Conservation (phyloP, 805 yeast species). For the Saturnispora bothae region DNA sequence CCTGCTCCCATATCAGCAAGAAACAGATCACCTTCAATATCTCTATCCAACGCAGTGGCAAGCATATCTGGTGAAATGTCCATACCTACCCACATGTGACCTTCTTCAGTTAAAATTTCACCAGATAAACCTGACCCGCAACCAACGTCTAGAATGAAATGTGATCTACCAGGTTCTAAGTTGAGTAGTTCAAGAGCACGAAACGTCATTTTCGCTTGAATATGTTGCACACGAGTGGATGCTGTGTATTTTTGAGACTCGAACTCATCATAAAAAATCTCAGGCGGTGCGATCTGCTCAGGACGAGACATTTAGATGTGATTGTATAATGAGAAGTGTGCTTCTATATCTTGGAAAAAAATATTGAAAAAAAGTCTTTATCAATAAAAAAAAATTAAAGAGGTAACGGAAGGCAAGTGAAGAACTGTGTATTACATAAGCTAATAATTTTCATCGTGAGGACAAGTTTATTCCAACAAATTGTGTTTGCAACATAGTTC, state of each 20-base stretch:
- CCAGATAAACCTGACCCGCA: constrained; percentile 97
- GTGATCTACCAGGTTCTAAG: constrained; percentile 49
- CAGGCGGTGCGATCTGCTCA: constrained; percentile 94
- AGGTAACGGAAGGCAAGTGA: no score
- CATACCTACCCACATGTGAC: constrained; percentile 91
- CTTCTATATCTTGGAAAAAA: no score
- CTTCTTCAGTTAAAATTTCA: constrained; percentile 87
- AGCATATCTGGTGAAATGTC: constrained; percentile 95
- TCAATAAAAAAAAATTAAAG: neutral
- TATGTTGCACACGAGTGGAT: constrained; percentile 94
- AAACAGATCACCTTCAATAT: constrained; percentile 86
- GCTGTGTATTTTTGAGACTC: constrained; percentile 87
- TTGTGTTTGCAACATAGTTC: no score
- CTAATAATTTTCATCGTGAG: no score
- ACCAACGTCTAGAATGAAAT: constrained; percentile 80
- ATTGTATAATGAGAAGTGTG: no score
- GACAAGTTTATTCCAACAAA: no score
- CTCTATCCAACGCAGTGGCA: constrained; percentile 87
- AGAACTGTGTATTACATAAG: no score
- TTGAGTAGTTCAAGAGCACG: constrained; percentile 84
- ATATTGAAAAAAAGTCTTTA: neutral
- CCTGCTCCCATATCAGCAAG: constrained; percentile 91
- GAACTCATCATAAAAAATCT: constrained; percentile 80
- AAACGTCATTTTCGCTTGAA: constrained; percentile 95
- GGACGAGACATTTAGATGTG: constrained; percentile 93